Base-by-base conservation (phyloP, 2,329 filamentous ascomycete genomes). In the Dactylellina drechsleri region DNA sequence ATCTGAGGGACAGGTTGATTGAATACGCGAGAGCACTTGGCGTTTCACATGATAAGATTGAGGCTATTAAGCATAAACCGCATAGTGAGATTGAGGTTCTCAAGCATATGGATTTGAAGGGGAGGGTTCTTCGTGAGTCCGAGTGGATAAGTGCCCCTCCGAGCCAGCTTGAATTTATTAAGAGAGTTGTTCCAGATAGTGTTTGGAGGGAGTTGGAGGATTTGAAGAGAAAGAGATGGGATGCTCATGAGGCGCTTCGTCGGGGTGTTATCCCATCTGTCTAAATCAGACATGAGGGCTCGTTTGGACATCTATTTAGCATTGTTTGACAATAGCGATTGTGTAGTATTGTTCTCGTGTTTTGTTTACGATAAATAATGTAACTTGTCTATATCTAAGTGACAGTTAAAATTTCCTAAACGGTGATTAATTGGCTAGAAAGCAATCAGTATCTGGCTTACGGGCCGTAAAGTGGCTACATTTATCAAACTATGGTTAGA, bases 161-260 rank as follows among this genome's bases (percentile, higher is more conserved):
- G 16, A 10, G 18, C 2, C 23, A 50, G 15, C 23, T 59, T 16
- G 12, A 52, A 1, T 67, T 67, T 43, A 49, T 68, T n/a, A 28
- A 31, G 47, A 50, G 8, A 7, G 36, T n/a, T 36, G 47, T 68
- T 47, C 54, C 43, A n/a, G 43, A 68, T 49, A 18, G 41, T 36
- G 45, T 68, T 16, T 68, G 57, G 41, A 43, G 49, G n/a, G 45
- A 68, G 36, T 36, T 68, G 13, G 23, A 28, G 4, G 20, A 43
- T n/a, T 43, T 68, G 56, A 49, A 60, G 56, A 47, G 23, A 20
- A 68, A 12, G 18, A 43, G 16, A n/a, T 7, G 31, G 6, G 8
- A 36, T 6, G 56, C 49, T 15, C 49, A 53, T 20, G 45, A 61
- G 47, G 31, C 16, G 45, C 56, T 68, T 36, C 16, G 45, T 5